phyloP scores from a whole-genome alignment of 257 asterid genomes.

The Fraxinus quadrangulata region DNA sequence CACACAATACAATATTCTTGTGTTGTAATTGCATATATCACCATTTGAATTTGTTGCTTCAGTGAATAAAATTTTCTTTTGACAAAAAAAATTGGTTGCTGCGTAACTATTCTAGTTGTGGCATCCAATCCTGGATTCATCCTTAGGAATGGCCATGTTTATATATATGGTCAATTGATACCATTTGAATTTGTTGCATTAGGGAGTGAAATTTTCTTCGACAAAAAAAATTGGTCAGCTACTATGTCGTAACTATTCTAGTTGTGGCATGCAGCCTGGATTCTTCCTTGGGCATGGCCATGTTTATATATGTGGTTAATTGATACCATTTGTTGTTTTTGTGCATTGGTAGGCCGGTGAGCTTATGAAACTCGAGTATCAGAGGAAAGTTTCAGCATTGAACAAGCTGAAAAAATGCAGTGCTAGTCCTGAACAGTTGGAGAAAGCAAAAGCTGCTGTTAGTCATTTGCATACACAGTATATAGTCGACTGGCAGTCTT shows the following conservation, averaged over 20 bases:
- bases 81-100: neutral
- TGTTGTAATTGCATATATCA: neutral
- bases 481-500: constrained; percentile 93
- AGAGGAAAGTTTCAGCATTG: constrained; percentile 68
- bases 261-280: neutral
- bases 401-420: constrained; percentile 78
- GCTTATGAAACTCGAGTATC: constrained; percentile 86
- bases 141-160: neutral
- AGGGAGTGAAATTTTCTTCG: too few species aligned
- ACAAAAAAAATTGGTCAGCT: too few species aligned
- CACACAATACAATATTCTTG: neutral
- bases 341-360: constrained; percentile 66
- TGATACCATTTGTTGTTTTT: constrained; percentile 1
- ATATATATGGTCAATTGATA: neutral
- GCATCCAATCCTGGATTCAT: neutral
- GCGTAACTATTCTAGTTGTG: neutral
- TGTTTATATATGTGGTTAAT: neutral
- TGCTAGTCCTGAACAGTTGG: constrained; percentile 78
- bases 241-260: too few species aligned
- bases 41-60: neutral
- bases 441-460: constrained; percentile 95
- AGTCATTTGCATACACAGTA: constrained; percentile 95
- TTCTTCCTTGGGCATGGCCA: neutral
- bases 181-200: neutral
- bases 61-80: neutral